Conservation (phyloP, 2,329 filamentous ascomycete genomes). For the Simplicillium sp. region DNA sequence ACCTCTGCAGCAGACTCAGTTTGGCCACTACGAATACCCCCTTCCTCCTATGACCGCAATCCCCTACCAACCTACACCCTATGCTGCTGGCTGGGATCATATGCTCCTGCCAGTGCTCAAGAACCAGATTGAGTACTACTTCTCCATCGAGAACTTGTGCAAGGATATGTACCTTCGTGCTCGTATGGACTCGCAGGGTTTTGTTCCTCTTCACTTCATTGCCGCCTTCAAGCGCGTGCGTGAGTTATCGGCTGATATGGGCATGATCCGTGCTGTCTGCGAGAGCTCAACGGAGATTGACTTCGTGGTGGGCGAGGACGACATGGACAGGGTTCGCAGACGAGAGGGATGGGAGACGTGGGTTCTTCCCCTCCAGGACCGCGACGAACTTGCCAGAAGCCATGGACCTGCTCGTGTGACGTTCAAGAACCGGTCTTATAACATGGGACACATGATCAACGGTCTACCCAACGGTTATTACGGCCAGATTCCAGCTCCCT, state of each 20-base stretch:
- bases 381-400: constrained; percentile 65
- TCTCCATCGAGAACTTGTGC: constrained; percentile 89
- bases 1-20: constrained; percentile 25
- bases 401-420: constrained; percentile 46
- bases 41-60: constrained; percentile 28
- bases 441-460: constrained; percentile 19
- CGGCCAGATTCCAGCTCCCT: constrained; percentile 16
- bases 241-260: constrained; percentile 45
- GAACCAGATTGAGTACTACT: constrained; percentile 76
- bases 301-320: constrained; percentile 64
- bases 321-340: constrained; percentile 67
- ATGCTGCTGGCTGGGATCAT: constrained; percentile 38
- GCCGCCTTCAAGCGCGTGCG: constrained; percentile 70
- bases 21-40: constrained; percentile 27
- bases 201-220: constrained; percentile 72
- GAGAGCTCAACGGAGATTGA: constrained; percentile 66
- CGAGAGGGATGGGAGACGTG: constrained; percentile 72
- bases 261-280: constrained; percentile 66
- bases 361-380: constrained; percentile 61
- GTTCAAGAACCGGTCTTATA: constrained; percentile 23
- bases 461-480: constrained; percentile 21
- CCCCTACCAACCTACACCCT: constrained; percentile 27
- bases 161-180: constrained; percentile 84
- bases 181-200: constrained; percentile 93
- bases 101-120: constrained; percentile 31